Base-by-base conservation (phyloP, 768 basidiomycete species). In the Amanita exitialis region DNA sequence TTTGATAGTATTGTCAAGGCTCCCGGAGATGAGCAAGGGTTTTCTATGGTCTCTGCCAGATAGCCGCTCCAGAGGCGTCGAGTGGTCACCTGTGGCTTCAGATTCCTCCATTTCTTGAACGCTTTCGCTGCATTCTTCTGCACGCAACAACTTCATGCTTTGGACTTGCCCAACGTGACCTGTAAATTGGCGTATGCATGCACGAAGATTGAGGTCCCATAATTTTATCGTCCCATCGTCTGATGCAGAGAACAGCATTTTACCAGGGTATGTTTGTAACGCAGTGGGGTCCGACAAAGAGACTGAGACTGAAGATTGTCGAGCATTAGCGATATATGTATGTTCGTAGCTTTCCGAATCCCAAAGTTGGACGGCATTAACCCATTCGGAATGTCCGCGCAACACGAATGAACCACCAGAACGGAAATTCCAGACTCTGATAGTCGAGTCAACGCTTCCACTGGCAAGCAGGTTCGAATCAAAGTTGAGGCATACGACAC, bases 81-180 rank as follows among this genome's bases (percentile, higher is more conserved):
- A 8, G 34, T 36, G 27, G 13, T 21, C 12, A 30, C 50, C 41
- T 39, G 50, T 39, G 46, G 21, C 36, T 47, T 47, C 21, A 52
- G 44, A 42, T 23, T 39, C 53, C 25, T 46, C 27, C 37, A 46
- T 10, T 38, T 43, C 52, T 32, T 60, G 58, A 52, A 47, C 53
- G 2, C 67, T 67, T 20, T 65, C 70, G 37, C 62, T 66, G 53
- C 72, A 76, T 44, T 82, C 77, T 54, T 80, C 82, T 32, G 85
- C 75, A 21, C 84, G 69, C 42, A 96, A 68, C 42, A 97, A 70
- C 61, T 81, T 83, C 68, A 98, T 76, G 60, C 82, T 87, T 71
- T 99, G 96, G 12, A 98, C 91, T 63, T 97, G 94, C 0, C 88
- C 91, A 51, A 94, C 83, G 66, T 99, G 96, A 0, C 93, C 96